phyloP scores from a whole-genome alignment of 345 rosid genomes.

The Ceriops zippeliana region DNA sequence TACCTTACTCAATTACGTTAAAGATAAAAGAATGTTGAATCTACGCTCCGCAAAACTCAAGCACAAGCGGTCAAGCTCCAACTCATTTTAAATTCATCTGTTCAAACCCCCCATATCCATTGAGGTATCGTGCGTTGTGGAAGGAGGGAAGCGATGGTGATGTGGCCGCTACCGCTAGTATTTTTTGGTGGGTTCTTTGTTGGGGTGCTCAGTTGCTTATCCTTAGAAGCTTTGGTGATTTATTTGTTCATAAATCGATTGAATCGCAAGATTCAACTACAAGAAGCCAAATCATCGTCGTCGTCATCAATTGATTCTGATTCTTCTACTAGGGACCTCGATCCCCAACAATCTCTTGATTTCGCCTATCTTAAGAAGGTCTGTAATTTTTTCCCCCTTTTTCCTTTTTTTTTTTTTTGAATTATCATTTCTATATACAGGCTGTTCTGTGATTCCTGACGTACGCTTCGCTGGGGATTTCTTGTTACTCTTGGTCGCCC shows the following conservation, averaged over 20 bases:
- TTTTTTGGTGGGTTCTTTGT: conserved; percentile 17
- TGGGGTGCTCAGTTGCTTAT: conserved; percentile 14
- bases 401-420: no score
- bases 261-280: conserved; percentile 9
- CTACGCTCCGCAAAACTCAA: no score
- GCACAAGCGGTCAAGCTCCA: no score
- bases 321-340: conserved; percentile 8
- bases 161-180: conserved; percentile 9
- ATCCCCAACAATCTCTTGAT: conserved; percentile 23
- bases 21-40: no score
- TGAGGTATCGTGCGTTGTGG: no score
- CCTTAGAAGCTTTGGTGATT: conserved; percentile 19
- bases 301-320: background rate
- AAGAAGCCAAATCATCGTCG: background rate
- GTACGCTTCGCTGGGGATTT: no score
- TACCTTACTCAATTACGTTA: no score
- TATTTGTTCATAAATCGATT: conserved; percentile 19
- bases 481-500: no score
- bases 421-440: no score
- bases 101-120: no score
- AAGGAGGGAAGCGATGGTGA: conserved; percentile 5
- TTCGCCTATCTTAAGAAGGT: conserved; percentile 21
- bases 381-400: background rate
- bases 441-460: no score
- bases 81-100: no score